phyloP scores from a whole-genome alignment of 768 basidiomycete genomes.

The Zangia roseola region DNA sequence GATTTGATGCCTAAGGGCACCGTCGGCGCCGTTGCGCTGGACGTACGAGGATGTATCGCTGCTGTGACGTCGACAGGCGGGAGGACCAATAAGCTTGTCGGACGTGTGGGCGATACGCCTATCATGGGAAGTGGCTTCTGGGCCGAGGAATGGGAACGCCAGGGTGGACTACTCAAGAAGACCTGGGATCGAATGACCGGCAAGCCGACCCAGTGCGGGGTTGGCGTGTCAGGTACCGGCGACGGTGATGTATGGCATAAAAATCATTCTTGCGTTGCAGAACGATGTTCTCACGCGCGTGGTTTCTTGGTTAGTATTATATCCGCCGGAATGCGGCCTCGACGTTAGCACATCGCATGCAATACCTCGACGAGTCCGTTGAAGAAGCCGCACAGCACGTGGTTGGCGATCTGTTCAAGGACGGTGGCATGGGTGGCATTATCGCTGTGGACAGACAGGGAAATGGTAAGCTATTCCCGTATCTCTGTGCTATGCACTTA shows the following conservation, averaged over 20 bases:
- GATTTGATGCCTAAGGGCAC: conserved; percentile 73
- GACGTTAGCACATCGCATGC: conserved; percentile 66
- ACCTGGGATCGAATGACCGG: conserved; percentile 42
- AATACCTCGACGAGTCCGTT: conserved; percentile 56
- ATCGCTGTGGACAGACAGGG: conserved; percentile 70
- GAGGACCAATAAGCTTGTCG: conserved; percentile 78
- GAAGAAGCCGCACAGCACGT: conserved; percentile 51
- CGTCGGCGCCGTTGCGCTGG: conserved; percentile 82
- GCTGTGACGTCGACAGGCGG: conserved; percentile 80
- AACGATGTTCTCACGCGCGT: conserved; percentile 1
- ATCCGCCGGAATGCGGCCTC: conserved; percentile 68
- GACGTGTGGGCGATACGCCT: conserved; percentile 83
- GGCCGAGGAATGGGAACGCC: conserved; percentile 72
- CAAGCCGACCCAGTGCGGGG: conserved; percentile 37
- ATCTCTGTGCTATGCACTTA: not conserved
- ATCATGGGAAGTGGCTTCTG: conserved; percentile 77
- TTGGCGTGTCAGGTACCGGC: conserved; percentile 84
- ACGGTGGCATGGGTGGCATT: conserved; percentile 71
- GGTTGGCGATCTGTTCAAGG: conserved; percentile 53
- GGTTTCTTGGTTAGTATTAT: conserved; percentile 54
- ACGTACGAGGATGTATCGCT: conserved; percentile 70
- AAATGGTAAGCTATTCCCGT: conserved; percentile 46
- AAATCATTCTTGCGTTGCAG: not conserved
- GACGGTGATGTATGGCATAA: conserved; percentile 70
- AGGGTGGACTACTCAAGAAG: conserved; percentile 30